Evolutionary conservation across 1,139 yeast genomes (phyloP).

Genomic region (Blastobotrys niveus): DNA sequence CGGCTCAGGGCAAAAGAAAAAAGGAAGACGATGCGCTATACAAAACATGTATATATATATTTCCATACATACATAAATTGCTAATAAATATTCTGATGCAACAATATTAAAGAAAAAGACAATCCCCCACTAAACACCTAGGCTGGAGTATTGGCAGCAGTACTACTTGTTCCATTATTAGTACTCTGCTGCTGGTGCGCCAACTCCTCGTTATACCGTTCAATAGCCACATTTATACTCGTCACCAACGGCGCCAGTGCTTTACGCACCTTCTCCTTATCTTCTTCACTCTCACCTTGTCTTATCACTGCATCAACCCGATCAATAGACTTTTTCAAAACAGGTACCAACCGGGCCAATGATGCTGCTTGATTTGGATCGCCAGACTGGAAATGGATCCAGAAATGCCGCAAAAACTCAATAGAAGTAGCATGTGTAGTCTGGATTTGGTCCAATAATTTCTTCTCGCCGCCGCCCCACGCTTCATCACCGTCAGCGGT

Average conservation of each 20-base stretch:
- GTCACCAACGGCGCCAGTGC: slow-evolving; percentile 37
- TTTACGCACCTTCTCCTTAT: slow-evolving; percentile 26
- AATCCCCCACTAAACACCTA: too few species aligned
- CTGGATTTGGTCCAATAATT: slow-evolving; percentile 26
- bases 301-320: slow-evolving; percentile 38
- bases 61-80: too few species aligned
- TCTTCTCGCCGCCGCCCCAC: slow-evolving; percentile 20
- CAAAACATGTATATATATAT: too few species aligned
- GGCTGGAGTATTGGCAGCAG: too few species aligned
- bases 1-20: too few species aligned
- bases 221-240: slow-evolving; percentile 39
- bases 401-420: slow-evolving; percentile 66
- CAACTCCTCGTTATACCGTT: slow-evolving; percentile 34
- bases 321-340: slow-evolving; percentile 44
- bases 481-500: slow-evolving; percentile 12
- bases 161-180: too few species aligned
- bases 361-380: slow-evolving; percentile 47
- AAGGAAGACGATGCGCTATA: too few species aligned
- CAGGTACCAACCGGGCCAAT: slow-evolving; percentile 43
- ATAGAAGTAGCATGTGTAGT: slow-evolving; percentile 60
- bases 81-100: too few species aligned
- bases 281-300: slow-evolving; percentile 28
- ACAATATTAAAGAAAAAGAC: too few species aligned
- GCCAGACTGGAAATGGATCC: slow-evolving; percentile 56
- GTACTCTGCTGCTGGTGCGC: too few species aligned